Base-by-base conservation (phyloP, 768 basidiomycete species). In the Favolaschia claudopus region DNA sequence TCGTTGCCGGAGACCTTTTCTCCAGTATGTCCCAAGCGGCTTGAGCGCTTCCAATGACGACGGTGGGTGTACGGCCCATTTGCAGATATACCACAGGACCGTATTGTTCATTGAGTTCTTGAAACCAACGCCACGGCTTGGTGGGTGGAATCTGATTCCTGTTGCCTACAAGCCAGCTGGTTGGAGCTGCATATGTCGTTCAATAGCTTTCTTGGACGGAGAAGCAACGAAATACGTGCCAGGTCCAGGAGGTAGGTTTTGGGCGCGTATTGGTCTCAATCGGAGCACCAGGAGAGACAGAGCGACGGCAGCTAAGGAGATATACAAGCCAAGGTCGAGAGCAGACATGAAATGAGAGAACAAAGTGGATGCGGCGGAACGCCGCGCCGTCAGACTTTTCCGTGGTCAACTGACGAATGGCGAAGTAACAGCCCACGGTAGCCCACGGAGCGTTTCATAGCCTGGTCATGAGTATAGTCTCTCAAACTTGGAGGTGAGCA, bases 61-160 rank as follows among this genome's bases (percentile, higher is more conserved):
- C n/a, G 9, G 38, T 63, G 7, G 44, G 55, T 28, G 44, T 50
- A 5, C 42, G 55, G 10, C 53, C 42, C 27, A 55, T 32, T 37
- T 34, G 42, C 5, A 37, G 37, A 24, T 36, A 45, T 22, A 56
- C 39, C 12, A 61, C 33, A 15, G 29, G 42, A 15, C 83, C 83
- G 61, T 83, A 82, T 56, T 74, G 67, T 19, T 65, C 70, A 54
- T 77, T 80, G 78, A 82, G 83, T 42, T 79, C 76, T 24, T 76
- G 73, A 58, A 82, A 84, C 65, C 76, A 79, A 27, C 71, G 66
- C 83, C 83, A 85, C 1, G 82, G 81, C 61, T 82, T 79, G 24
- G 74, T 58, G 4, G 65, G 54, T 7, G 82, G 82, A 19, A 83
- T 67, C 53, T 84, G 79, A 52, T 80, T 73, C 33, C 70, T 67